A percentile compares a stretch with the other conserved stretches of the same genome.
phyloP scores from a whole-genome alignment of 805 yeast genomes.

The Myxozyma geophila region DNA sequence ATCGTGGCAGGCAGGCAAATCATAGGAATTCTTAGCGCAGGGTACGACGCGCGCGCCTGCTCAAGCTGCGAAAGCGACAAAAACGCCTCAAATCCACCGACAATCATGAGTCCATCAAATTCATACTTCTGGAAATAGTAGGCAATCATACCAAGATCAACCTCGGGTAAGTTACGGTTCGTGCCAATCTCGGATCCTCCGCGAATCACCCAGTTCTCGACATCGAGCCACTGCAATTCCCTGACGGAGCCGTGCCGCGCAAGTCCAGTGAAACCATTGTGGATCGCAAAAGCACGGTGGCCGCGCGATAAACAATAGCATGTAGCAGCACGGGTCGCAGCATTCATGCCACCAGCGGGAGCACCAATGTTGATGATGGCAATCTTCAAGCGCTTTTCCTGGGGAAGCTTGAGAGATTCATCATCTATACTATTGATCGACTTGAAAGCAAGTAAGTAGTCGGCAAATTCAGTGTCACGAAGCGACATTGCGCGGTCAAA shows the following conservation, averaged over 20 bases:
- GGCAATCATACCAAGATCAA: constrained; percentile 88
- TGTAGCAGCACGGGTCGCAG: constrained; percentile 90
- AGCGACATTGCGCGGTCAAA: constrained; percentile 85
- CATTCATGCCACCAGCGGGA: constrained; percentile 95
- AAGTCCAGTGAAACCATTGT: constrained; percentile 92
- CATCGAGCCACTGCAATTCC: constrained; percentile 78
- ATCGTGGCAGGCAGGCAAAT: constrained; percentile 93
- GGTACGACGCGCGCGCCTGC: constrained; percentile 75
- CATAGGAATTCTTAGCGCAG: constrained; percentile 93
- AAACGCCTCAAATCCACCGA: constrained; percentile 99
- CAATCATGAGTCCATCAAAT: constrained; percentile 85
- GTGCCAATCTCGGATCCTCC: constrained; percentile 99
- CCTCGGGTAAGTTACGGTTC: constrained; percentile 81
- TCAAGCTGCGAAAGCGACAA: constrained; percentile 79
- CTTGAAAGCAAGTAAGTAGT: constrained; percentile 73
- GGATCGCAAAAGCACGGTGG: constrained; percentile 86
- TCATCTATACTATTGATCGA: constrained; percentile 68
- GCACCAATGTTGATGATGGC: constrained; percentile 95
- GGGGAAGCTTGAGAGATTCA: constrained; percentile 63
- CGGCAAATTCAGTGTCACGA: constrained; percentile 87
- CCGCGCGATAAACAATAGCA: constrained; percentile 87
- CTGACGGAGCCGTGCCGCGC: constrained; percentile 84
- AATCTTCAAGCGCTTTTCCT: constrained; percentile 64
- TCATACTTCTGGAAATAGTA: constrained; percentile 86
- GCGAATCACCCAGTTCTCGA: constrained; percentile 81